Percentiles rank a stretch among this genome's conserved stretches.
Conservation (phyloP, 2,329 filamentous ascomycete genomes). For the Zymoseptoria pseudotritici region DNA sequence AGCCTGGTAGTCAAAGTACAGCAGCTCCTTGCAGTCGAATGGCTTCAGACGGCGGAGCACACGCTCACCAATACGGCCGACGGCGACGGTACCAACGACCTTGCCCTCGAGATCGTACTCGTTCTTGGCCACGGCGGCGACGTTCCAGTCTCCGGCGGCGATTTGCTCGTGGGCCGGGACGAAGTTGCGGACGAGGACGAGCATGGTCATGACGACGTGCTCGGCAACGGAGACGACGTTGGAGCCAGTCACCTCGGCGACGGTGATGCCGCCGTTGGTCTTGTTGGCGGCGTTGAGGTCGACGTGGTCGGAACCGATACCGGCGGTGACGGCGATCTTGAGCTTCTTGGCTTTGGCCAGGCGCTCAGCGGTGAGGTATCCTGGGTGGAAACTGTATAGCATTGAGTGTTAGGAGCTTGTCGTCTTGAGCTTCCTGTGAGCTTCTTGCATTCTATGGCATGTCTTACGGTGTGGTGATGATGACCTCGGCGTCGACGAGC, state of each 20-base stretch:
- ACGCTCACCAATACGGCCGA: constrained; percentile 96
- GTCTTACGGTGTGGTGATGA: constrained; percentile 94
- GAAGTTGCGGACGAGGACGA: constrained; percentile 93
- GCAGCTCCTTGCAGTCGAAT: constrained; percentile 98
- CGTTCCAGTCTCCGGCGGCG: constrained; percentile 82
- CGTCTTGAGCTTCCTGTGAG: neutral
- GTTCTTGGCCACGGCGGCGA: constrained; percentile 93
- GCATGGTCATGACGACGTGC: constrained; percentile 99
- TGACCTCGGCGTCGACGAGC: constrained; percentile 92
- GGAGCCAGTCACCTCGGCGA: constrained; percentile 94
- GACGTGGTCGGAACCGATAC: constrained; percentile 97
- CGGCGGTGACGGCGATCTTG: constrained; percentile 92
- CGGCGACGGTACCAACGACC: constrained; percentile 94
- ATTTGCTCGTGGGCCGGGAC: constrained; percentile 95
- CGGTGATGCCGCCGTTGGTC: constrained; percentile 95
- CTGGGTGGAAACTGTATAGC: constrained; percentile 76
- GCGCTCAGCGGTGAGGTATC: constrained; percentile 93
- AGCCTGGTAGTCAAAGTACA: constrained; percentile 99
- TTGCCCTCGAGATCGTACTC: constrained; percentile 97
- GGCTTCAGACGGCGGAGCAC: constrained; percentile 91
- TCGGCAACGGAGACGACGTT: constrained; percentile 98
- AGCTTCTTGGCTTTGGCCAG: constrained; percentile 98
- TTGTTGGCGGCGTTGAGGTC: constrained; percentile 95
- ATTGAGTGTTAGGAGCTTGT: constrained; percentile 1
- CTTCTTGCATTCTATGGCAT: neutral